Evolutionary conservation across 768 basidiomycete genomes (phyloP), one percentile per base, ranked within the genome.

Genomic region (Chalciporus piperatus): DNA sequence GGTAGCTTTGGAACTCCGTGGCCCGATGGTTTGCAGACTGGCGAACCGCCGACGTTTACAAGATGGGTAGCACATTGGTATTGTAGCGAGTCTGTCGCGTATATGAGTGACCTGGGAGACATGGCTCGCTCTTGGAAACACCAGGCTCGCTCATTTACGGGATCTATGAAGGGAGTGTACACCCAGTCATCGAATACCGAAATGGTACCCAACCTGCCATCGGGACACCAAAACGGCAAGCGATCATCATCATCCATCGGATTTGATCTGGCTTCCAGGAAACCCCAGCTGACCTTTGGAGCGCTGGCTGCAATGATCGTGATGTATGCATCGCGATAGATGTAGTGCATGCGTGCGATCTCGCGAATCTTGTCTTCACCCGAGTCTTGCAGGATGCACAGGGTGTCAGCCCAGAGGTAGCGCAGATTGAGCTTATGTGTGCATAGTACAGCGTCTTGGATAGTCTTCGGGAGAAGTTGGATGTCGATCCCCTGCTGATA

Each of bases 381-480:
- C 30, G 43, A 57, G 13, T 52, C 58, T 45, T 63, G 62, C 40
- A 61, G 50, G 41, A 61, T 59, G 32, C 62, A 63, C 12, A 63
- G 54, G 11, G 57, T 45, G 42, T 61, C 62, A 22, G 53, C 40
- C 61, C 61, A 63, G 20, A 61, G 50, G 33, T 56, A 57, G 12
- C 38, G 50, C n/a, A 49, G 19, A 13, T 35, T 35, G 28, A 53
- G 47, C 14, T 42, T 53, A 22, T 53, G 32, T 20, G 51, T 43
- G n/a, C 27, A 41, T 16, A 35, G 10, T 27, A 53, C 41, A n/a
- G 51, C 51, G 23, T 53, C 51, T 42, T n/a, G 40, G 47, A 53
- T 53, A 16, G 47, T 53, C 42, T 32, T 11, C n/a, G 47, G 51
- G 20, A 53, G 39, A 6, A 37, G 27, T 8, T 25, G 16, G 22